Evolutionary conservation across 768 basidiomycete genomes (phyloP), one percentile per base, ranked within the genome.

Genomic region (Rhodotorula taiwanensis): DNA sequence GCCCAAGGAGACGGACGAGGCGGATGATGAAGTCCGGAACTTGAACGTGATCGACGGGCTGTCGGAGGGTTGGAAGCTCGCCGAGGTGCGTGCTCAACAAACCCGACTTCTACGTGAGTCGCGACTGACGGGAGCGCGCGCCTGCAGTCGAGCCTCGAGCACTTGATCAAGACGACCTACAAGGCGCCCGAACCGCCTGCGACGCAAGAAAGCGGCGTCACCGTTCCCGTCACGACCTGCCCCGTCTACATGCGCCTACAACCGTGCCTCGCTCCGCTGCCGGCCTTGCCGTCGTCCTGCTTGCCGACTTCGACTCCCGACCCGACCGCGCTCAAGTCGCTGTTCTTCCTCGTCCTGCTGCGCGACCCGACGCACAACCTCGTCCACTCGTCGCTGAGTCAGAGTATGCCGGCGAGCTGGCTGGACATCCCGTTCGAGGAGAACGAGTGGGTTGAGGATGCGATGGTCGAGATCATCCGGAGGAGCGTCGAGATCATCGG

Each of bases 201-300:
- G 15, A 14, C n/a, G 53, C 5, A 52, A 62, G 73, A 36, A 14
- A 23, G 30, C 28, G 43, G 42, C 53, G 72, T 75, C 30, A 71
- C 70, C 31, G 58, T 76, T 15, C 78, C 77, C 8, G 74, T 79
- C 10, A 87, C 89, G 9, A 89, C 88, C 70, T 88, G 93, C 39
- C 85, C 90, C 59, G 83, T 99, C 53, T 98, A 89, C 76, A 82
- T 99, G 53, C 92, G 94, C 67, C 80, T 99, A 23, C 93, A 98
- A 74, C 91, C 95, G 5, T 88, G 85, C 76, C 81, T 83, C 67
- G 84, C 80, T 9, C 74, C 79, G 4, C 69, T 78, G 0, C 81
- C 52, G 77, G 81, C 55, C 76, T 71, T 79, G 8, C 68, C 77
- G 0, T 80, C 50, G 78, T 80, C 58, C 75, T 69, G 53, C 60